Percentiles rank a stretch among this genome's conserved stretches.
phyloP scores from a whole-genome alignment of 257 asterid genomes.

The Solanum microdontum region DNA sequence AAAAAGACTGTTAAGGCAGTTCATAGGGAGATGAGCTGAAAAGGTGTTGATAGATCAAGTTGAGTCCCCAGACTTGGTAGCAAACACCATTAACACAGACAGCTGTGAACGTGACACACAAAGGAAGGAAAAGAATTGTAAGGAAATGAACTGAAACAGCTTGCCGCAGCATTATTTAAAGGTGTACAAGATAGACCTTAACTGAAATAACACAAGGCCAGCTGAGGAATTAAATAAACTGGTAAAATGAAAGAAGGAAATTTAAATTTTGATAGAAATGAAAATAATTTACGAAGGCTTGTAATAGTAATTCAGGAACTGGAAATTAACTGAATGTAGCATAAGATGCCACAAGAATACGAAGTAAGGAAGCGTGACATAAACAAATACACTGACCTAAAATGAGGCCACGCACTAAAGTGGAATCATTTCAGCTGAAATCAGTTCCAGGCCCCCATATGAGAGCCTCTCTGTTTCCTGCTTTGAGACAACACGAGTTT shows the following conservation, averaged over 20 bases:
- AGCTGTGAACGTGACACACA: not conserved
- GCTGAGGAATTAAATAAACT: conserved; percentile 19
- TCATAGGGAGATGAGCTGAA: not conserved
- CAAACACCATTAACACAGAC: not conserved
- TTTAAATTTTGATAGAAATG: conserved; percentile 14
- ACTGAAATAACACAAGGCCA: conserved; percentile 7
- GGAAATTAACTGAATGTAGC: conserved; percentile 48
- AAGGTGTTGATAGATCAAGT: not conserved
- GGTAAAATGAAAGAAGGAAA: conserved; percentile 16
- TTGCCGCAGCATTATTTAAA: conserved; percentile 5
- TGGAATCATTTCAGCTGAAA: conserved; percentile 90
- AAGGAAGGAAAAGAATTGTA: not conserved
- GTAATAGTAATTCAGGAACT: conserved; percentile 14
- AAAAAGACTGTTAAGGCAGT: not conserved
- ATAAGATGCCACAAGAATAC: conserved; percentile 53
- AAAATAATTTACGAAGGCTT: conserved; percentile 20
- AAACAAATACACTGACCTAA: conserved; percentile 86
- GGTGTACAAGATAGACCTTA: not conserved
- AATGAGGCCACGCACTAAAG: conserved; percentile 73
- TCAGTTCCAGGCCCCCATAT: conserved; percentile 92
- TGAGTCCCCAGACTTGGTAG: not conserved
- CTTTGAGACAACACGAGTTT: conserved; percentile 73
- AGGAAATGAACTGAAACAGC: not conserved
- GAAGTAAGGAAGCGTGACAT: conserved; percentile 35
- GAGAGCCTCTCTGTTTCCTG: conserved; percentile 96